Percentiles rank a stretch among this genome's conserved stretches.
phyloP scores from a whole-genome alignment of 108 stramenopile species.

The Pseudonitzschia multistriata region DNA sequence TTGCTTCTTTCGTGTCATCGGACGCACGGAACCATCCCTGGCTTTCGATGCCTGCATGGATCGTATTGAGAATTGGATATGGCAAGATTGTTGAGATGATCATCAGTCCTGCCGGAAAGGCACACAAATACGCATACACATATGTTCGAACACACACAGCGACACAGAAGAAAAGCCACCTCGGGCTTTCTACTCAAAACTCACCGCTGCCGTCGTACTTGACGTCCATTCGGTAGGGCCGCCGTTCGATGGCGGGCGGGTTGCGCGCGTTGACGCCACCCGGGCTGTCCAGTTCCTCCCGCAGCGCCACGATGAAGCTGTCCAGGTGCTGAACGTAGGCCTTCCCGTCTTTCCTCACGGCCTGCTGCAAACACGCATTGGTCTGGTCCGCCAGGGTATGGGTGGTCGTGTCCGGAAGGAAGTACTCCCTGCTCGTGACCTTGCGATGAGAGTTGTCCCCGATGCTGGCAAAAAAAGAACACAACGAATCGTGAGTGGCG shows the following conservation, averaged over 20 bases:
- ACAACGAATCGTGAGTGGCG: not conserved
- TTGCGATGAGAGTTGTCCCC: constrained; percentile 65
- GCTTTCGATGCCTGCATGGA: constrained; percentile 60
- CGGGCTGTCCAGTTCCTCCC: constrained; percentile 84
- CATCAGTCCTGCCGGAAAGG: too few relatives aligned
- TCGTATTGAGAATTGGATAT: not conserved
- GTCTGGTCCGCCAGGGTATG: constrained; percentile 81
- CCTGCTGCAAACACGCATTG: constrained; percentile 71
- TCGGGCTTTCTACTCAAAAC: not conserved
- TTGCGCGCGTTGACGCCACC: constrained; percentile 74
- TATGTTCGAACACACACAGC: too few relatives aligned
- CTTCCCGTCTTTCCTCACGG: constrained; percentile 71
- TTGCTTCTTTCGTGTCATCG: constrained; percentile 42
- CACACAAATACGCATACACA: too few relatives aligned
- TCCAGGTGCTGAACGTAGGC: constrained; percentile 81
- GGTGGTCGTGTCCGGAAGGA: constrained; percentile 83
- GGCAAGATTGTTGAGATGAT: too few relatives aligned
- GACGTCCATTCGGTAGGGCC: constrained; percentile 83
- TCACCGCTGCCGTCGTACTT: constrained; percentile 66
- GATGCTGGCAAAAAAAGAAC: constrained; percentile 38
- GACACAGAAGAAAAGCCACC: too few relatives aligned
- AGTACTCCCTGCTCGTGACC: constrained; percentile 57
- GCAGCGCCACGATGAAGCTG: constrained; percentile 78
- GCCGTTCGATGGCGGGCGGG: constrained; percentile 73
- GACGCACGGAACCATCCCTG: constrained; percentile 83